Conservation (phyloP, 2,329 filamentous ascomycete species). For the Phialemoniopsis sp. region DNA sequence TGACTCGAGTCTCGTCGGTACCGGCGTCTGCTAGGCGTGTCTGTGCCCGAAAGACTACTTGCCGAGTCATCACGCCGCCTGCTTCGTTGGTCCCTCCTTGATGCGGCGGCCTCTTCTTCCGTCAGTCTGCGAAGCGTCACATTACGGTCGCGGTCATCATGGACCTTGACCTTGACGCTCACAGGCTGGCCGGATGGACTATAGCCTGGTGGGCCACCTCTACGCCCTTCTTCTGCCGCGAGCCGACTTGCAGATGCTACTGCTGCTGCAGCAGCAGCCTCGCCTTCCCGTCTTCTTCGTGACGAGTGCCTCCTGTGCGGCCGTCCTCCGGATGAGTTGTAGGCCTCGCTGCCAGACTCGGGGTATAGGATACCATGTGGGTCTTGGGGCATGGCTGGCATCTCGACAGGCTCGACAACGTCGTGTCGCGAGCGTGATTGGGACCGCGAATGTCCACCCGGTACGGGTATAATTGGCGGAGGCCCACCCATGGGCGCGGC, state of each 20-base stretch:
- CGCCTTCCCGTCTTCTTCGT: constrained; percentile 38
- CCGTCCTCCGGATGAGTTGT: constrained; percentile 32
- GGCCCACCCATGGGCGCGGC: constrained; percentile 13
- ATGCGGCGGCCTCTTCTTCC: constrained; percentile 51
- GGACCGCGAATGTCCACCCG: constrained; percentile 16
- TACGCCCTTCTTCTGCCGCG: constrained; percentile 37
- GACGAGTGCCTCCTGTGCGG: constrained; percentile 39
- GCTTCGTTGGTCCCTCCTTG: constrained; percentile 25
- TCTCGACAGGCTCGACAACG: constrained; percentile 27
- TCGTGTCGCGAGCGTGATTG: constrained; percentile 35
- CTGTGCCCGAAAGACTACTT: constrained; percentile 54
- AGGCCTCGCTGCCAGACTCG: constrained; percentile 37
- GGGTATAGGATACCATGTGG: constrained; percentile 39
- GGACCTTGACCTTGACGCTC: constrained; percentile 56
- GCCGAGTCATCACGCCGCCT: constrained; percentile 43
- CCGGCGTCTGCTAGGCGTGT: constrained; percentile 42
- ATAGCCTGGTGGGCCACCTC: constrained; percentile 28
- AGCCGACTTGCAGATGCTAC: constrained; percentile 41
- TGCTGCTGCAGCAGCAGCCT: constrained; percentile 41
- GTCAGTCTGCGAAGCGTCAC: constrained; percentile 59
- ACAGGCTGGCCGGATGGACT: constrained; percentile 41
- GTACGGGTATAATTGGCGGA: constrained; percentile 3
- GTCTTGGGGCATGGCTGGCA: constrained; percentile 53
- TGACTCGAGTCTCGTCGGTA: constrained; percentile 52
- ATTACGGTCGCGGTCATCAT: constrained; percentile 56